phyloP scores from a whole-genome alignment of 177 flowering plant genomes.

The Vitis hybrid region DNA sequence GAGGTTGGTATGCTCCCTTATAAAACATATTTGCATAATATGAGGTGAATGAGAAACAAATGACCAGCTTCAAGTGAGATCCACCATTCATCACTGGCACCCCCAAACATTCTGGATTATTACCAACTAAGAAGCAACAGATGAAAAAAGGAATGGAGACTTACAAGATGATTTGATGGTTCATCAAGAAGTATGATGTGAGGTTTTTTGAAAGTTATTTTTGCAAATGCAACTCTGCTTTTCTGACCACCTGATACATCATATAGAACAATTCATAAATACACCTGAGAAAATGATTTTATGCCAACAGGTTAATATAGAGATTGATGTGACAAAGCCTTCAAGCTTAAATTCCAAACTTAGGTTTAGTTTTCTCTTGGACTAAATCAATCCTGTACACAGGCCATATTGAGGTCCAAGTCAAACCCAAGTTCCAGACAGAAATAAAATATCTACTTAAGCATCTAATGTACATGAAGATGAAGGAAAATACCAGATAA shows the following conservation, averaged over 20 bases:
- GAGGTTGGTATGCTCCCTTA: no score
- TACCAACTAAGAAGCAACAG: not conserved
- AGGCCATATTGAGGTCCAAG: conserved; percentile 3
- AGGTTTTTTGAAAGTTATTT: conserved; percentile 98
- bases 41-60: no score
- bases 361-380: not conserved
- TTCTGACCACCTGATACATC: conserved; percentile 90
- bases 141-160: conserved; percentile 17
- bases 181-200: conserved; percentile 95
- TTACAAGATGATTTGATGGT: conserved; percentile 98
- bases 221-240: conserved; percentile 99
- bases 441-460: no score
- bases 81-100: no score
- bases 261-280: not conserved
- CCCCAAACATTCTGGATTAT: not conserved
- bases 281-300: not conserved
- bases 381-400: not conserved
- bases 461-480: not conserved
- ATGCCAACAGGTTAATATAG: no score
- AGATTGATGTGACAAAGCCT: not conserved
- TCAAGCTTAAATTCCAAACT: not conserved
- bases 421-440: conserved; percentile 1
- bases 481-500: conserved; percentile 70
- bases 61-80: no score
- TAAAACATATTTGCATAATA: no score